A percentile compares a stretch with the other conserved stretches of the same genome.
These are phyloP conservation scores for Coniferiporia sulphurascens DNA, from an alignment of 1,284 basidiomycete genomes.

Conservation along the genomic window DNA sequence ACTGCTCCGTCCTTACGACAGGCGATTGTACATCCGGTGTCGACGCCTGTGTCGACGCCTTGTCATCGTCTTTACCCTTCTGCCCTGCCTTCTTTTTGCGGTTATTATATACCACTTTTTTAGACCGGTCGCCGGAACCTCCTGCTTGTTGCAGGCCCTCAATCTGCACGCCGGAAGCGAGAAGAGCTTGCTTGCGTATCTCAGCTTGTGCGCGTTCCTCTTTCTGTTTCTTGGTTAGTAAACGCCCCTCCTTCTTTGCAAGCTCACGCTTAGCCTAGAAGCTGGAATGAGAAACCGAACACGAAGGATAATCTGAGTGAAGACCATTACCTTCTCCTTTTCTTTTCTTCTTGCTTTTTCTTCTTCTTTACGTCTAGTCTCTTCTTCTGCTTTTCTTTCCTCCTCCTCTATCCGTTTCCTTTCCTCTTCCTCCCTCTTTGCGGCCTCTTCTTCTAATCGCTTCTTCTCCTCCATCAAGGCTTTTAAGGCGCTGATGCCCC, in stretches of 20 bases:
- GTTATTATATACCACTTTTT: conserved; percentile 76
- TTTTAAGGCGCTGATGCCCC: conserved; percentile 67
- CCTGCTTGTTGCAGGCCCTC: conserved; percentile 74
- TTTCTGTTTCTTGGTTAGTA: conserved; percentile 95
- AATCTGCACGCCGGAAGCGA: conserved; percentile 86
- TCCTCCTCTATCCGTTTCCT: conserved; percentile 78
- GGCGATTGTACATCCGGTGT: conserved; percentile 25
- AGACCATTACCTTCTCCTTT: conserved; percentile 82
- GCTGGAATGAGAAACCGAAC: conserved; percentile 7
- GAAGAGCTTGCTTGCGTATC: conserved; percentile 84
- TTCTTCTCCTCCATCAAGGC: conserved; percentile 90
- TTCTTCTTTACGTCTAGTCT: conserved; percentile 72
- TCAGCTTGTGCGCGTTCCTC: conserved; percentile 91
- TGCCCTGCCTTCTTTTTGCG: conserved; percentile 74
- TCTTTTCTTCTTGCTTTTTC: conserved; percentile 78
- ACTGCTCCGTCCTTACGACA: conserved; percentile 15
- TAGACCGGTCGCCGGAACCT: conserved; percentile 45
- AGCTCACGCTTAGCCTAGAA: conserved; percentile 75
- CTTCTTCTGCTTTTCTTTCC: conserved; percentile 72
- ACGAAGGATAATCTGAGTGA: conserved; percentile 27
- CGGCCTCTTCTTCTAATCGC: conserved; percentile 77
- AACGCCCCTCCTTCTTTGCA: conserved; percentile 85
- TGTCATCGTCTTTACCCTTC: conserved; percentile 22
- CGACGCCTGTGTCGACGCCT: conserved; percentile 21
- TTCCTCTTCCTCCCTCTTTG: conserved; percentile 68